Base-by-base conservation (phyloP, 345 rosid genomes). In the Heritiera littoralis region DNA sequence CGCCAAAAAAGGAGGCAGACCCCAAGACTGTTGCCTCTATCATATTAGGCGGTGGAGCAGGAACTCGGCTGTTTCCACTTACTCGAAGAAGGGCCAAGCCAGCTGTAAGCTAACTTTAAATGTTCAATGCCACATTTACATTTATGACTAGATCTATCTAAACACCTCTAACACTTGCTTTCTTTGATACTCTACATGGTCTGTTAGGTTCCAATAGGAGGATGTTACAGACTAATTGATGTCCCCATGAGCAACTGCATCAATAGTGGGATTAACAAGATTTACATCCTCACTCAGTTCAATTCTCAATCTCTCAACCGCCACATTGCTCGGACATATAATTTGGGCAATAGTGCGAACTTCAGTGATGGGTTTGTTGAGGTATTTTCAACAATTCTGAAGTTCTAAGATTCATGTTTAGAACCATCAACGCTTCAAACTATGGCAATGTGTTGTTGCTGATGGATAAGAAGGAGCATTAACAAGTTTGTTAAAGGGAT, bases 161-260 rank as follows among this genome's bases (percentile, higher is more conserved):
- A 68, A 56, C 46, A 20, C 14, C 20, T 48, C 14, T 46, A 20
- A 59, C 23, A 7, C 59, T 66, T 64, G 20, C 54, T 68, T 77
- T 65, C 12, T 76, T 68, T 64, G 18, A 58, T 75, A 28, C 43
- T 38, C 54, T 55, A 59, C 64, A 30, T 88, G 82, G 41, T 52
- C 0, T 61, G 49, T 76, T 76, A 94, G 97, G 98, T 94, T 28
- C 93, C 97, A 4, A 85, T 93, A 40, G 98, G 97, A 28, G 97
- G 96, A 81, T 87, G 94, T 52, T 94, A 92, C 78, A 87, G 98
- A 79, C 82, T 94, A 77, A 90, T 94, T 14, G 95, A 92, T 87
- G 88, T 94, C 1, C 98, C 97, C 7, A 90, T 91, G 94, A 94
- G 98, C 75, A 94, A 92, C 74, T 94, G 98, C 78, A 88, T 94